Evolutionary conservation across 495 filamentous ascomycete species (phyloP).

Genomic region (Zalerion maritima): DNA sequence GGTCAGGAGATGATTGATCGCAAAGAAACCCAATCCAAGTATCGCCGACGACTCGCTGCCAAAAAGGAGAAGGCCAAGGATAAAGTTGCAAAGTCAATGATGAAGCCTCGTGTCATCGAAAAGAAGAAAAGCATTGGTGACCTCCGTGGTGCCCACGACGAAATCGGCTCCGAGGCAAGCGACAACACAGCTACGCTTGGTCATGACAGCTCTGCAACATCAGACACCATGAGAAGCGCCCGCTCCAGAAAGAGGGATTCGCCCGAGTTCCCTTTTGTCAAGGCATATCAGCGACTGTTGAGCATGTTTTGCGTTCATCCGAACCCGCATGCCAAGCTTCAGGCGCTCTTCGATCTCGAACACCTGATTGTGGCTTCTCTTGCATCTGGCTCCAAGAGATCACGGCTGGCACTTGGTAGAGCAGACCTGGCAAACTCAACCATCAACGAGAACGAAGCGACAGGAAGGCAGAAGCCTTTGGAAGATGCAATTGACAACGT

Average conservation of each 20-base stretch:
- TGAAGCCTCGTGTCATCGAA: slow-evolving; percentile 37
- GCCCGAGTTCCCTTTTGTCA: slow-evolving; percentile 52
- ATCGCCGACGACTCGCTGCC: slow-evolving; percentile 19
- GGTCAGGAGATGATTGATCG: slow-evolving; percentile 65
- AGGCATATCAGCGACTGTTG: slow-evolving; percentile 65
- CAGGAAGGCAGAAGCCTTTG: slow-evolving; percentile 26
- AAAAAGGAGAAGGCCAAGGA: slow-evolving; percentile 20
- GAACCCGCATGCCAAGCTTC: slow-evolving; percentile 75
- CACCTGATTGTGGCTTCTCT: slow-evolving; percentile 67
- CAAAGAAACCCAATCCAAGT: slow-evolving; percentile 48
- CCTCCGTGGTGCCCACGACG: slow-evolving; percentile 24
- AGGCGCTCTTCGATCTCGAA: slow-evolving; percentile 69
- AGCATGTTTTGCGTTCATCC: slow-evolving; percentile 81
- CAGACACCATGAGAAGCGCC: slow-evolving; percentile 25
- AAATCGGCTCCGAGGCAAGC: slow-evolving; percentile 14
- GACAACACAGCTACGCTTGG: slow-evolving; percentile 17
- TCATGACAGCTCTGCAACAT: slow-evolving; percentile 26
- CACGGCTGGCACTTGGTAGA: slow-evolving; percentile 11
- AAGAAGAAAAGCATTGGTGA: slow-evolving; percentile 44
- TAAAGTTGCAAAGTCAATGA: slow-evolving; percentile 31
- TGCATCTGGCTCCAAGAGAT: slow-evolving; percentile 27
- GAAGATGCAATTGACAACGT: slow-evolving; percentile 54
- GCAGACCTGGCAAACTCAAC: slow-evolving; percentile 7
- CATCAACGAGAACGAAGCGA: too few relatives aligned
- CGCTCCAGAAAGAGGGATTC: slow-evolving; percentile 23